phyloP scores from a whole-genome alignment of 176 grass and related monocot species.

The Bromus sterilis region DNA sequence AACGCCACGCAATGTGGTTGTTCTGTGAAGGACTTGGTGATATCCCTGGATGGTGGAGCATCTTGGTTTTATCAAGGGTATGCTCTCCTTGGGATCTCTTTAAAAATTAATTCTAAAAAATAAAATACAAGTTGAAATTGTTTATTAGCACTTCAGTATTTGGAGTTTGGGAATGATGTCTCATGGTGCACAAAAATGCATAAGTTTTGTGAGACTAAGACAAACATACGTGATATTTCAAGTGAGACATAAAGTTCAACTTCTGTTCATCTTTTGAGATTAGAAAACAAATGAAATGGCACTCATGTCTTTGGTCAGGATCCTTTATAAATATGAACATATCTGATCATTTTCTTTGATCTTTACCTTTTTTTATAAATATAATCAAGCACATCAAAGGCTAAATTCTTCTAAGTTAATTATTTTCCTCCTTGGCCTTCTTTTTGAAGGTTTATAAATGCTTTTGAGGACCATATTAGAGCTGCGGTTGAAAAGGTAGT shows the following conservation, averaged over 20 bases:
- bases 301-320: not conserved
- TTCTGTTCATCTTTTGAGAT: not conserved
- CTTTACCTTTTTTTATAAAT: not conserved
- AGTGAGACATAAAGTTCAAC: not conserved
- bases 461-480: slow-evolving; percentile 81
- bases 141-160: not conserved
- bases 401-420: not conserved
- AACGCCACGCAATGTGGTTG: slow-evolving; percentile 61
- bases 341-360: not conserved
- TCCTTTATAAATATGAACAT: not conserved
- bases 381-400: not conserved
- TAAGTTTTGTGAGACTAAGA: not conserved
- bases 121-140: not conserved
- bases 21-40: slow-evolving; percentile 62
- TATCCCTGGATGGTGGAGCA: slow-evolving; percentile 87
- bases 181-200: not conserved
- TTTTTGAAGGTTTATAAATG: slow-evolving; percentile 80
- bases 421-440: slow-evolving; percentile 3
- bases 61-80: slow-evolving; percentile 99
- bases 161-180: not conserved
- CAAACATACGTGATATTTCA: not conserved
- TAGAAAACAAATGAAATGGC: not conserved
- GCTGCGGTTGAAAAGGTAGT: slow-evolving; percentile 80
- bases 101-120: not conserved
- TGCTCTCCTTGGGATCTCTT: slow-evolving; percentile 12